phyloP scores from a whole-genome alignment of 371 early-diverging fungal genomes.

The Mucor racemosus region DNA sequence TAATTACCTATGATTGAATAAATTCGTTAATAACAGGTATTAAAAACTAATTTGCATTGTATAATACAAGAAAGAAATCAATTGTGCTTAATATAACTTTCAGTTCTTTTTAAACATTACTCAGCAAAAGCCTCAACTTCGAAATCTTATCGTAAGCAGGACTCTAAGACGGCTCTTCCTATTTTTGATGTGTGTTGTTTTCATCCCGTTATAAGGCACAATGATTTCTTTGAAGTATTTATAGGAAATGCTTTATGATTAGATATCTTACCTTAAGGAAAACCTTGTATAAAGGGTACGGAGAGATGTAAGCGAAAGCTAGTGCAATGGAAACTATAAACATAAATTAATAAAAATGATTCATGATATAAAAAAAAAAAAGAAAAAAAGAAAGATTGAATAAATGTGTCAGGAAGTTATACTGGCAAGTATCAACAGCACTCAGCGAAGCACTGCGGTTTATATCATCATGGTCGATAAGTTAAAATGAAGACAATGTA shows the following conservation, averaged over 20 bases:
- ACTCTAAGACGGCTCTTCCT: slow-evolving; percentile 42
- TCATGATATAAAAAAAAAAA: not conserved
- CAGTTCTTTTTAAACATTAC: slow-evolving; percentile 26
- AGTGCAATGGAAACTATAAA: not conserved
- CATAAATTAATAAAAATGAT: not conserved
- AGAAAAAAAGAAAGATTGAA: not conserved
- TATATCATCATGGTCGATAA: slow-evolving; percentile 50
- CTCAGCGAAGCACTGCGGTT: slow-evolving; percentile 52
- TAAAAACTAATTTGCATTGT: not conserved
- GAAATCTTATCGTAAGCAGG: slow-evolving; percentile 18
- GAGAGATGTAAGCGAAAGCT: not conserved
- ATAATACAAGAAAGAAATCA: slow-evolving; percentile 5
- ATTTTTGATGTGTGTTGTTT: slow-evolving; percentile 36
- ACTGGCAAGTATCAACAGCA: slow-evolving; percentile 52
- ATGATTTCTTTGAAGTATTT: not conserved
- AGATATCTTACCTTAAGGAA: not conserved
- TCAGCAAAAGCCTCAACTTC: slow-evolving; percentile 30
- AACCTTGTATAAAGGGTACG: too few relatives aligned
- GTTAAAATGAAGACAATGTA: slow-evolving; percentile 45
- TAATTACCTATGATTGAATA: not conserved
- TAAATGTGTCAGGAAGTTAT: slow-evolving; percentile 41
- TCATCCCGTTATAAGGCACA: slow-evolving; percentile 29
- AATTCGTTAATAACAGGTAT: not conserved
- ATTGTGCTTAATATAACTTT: slow-evolving; percentile 15
- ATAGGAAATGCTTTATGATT: not conserved